Base-by-base conservation (phyloP, 140 eudicot species). In the Senecio squalidus region DNA sequence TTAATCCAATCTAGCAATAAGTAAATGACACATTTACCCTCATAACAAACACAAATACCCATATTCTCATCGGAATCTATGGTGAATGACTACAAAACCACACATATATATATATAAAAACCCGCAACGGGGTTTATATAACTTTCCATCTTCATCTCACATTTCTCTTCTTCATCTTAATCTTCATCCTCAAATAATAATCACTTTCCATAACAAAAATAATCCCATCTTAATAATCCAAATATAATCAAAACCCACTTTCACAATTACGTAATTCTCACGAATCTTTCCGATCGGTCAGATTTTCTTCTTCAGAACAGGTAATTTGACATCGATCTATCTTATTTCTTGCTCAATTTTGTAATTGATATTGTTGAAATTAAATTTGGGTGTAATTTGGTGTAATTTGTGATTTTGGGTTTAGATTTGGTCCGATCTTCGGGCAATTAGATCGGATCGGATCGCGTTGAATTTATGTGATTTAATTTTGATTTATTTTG, bases 381-480 rank as follows among this genome's bases (percentile, higher is more conserved):
- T 31, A 53, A 30, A 39, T 62, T 16, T 33, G 15, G 49, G 21
- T 60, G 53, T 45, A 58, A n/a, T 36, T 14, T n/a, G n/a, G n/a
- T n/a, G n/a, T n/a, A n/a, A n/a, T n/a, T n/a, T n/a, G n/a, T n/a
- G n/a, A n/a, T n/a, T n/a, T n/a, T n/a, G n/a, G n/a, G 18, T 45
- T 63, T 30, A 60, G 54, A 67, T 74, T 74, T 36, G 57, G 38
- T 66, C 62, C 75, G 78, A 69, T 74, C 77, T 70, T 55, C 66
- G 62, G 52, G 56, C 48, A 47, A 43, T 62, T 63, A 62, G 54
- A 71, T 54, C 63, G 41, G 59, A 59, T 40, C 61, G 22, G 77
- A 69, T 70, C 68, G 68, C 75, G 55, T 66, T 68, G 27, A 67
- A 59, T 53, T 74, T 50, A 62, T 22, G 29, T 18, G 49, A 52